Evolutionary conservation across 768 basidiomycete species (phyloP).

Genomic region (Lactifluus rugatus): DNA sequence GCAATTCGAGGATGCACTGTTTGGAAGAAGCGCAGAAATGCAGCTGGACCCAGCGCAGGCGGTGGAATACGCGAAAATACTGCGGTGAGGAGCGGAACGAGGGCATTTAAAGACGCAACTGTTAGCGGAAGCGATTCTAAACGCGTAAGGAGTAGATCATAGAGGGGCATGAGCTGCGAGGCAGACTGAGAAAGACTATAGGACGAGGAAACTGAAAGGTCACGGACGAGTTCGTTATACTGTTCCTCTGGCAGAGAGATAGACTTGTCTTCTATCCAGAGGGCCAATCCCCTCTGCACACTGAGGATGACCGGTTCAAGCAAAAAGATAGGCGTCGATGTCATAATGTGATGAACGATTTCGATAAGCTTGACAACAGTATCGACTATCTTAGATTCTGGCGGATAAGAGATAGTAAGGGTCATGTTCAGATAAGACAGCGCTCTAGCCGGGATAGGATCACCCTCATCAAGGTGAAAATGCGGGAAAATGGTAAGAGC

Average conservation of each 20-base stretch:
- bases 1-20: conserved; percentile 1
- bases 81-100: conserved; percentile 4
- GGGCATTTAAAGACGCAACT: background rate
- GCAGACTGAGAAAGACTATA: background rate
- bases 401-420: conserved; percentile 6
- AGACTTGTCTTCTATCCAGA: conserved; percentile 13
- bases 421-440: background rate
- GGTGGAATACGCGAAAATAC: conserved; percentile 11
- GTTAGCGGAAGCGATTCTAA: background rate
- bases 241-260: background rate
- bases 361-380: background rate
- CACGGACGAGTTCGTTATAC: conserved; percentile 8
- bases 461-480: background rate
- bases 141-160: conserved; percentile 3
- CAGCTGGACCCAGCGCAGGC: conserved; percentile 6
- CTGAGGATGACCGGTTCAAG: background rate
- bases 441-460: background rate
- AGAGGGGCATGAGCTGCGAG: conserved; percentile 7
- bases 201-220: background rate
- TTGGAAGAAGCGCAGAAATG: conserved; percentile 4
- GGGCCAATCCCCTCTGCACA: conserved; percentile 1
- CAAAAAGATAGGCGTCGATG: background rate
- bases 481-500: conserved; percentile 1
- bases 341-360: background rate
- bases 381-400: background rate